Evolutionary conservation across 371 early-diverging fungal genomes (phyloP), one percentile per base, ranked within the genome.

Genomic region (Mycotypha africana): DNA sequence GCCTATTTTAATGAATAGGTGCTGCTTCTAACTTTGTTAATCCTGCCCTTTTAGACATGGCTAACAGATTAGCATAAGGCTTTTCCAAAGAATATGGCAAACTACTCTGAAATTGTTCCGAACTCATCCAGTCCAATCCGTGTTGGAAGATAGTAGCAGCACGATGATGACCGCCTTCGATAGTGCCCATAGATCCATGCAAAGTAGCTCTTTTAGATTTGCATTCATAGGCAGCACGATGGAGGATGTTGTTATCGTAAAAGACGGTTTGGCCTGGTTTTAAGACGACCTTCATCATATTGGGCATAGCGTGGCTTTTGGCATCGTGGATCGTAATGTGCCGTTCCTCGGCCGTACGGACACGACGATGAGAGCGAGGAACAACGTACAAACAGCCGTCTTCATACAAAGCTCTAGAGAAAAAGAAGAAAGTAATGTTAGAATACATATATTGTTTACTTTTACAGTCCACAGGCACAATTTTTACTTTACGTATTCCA

Each of bases 191-290:
- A 32, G 66, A 73, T 23, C 67, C 78, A 49, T 78, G 78, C n/a
- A 78, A 53, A 8, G 78, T 78, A 17, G 65, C 69, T 23, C 78
- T 67, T 54, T 78, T 73, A 28, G 51, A 51, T 16, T 62, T 43
- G 10, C 49, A 56, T 30, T 55, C 48, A 37, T 78, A 78, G n/a
- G 66, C 58, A 41, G 76, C 78, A 21, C 78, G 75, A 47, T 78
- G 78, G 31, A 78, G 41, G 36, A 78, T 74, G 46, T 78, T 78
- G 42, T 71, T 78, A 50, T 78, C 74, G 36, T 78, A 78, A 45
- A 78, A 78, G n/a, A 78, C 76, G 3, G 78, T 73, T 49, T 78
- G 76, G n/a, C 78, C 78, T 11, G 78, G 65, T 44, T 70, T 69
- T 16, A 78, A 26, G 5, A 41, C 48, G 2, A 78, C 74, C 21